phyloP scores from a whole-genome alignment of 257 asterid genomes.

The Osmanthus fragrans region DNA sequence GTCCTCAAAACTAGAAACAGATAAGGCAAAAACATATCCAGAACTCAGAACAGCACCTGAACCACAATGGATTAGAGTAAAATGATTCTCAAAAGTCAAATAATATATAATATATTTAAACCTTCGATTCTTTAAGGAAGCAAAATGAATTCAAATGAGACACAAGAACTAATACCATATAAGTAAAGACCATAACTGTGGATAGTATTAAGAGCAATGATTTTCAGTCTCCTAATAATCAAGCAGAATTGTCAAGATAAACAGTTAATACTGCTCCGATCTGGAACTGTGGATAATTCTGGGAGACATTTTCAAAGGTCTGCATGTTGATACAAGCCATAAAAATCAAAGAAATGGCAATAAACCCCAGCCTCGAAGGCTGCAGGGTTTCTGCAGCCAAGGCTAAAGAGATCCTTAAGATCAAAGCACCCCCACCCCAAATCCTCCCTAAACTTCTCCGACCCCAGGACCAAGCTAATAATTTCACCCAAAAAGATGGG shows the following conservation, averaged over 20 bases:
- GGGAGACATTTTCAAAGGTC: background rate
- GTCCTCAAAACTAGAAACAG: background rate
- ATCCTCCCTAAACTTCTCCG: background rate
- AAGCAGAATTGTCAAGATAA: background rate
- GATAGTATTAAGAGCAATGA: background rate
- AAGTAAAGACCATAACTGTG: background rate
- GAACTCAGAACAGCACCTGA: background rate
- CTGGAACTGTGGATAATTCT: background rate
- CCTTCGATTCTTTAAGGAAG: background rate
- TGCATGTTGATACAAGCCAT: background rate
- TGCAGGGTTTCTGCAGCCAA: background rate
- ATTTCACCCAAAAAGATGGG: background rate
- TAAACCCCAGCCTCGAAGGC: background rate
- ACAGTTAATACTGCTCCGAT: background rate
- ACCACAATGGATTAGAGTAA: background rate
- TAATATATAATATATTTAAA: no score
- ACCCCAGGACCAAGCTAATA: background rate
- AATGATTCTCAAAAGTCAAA: background rate
- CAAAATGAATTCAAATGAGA: background rate
- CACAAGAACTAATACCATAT: background rate
- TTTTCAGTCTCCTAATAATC: background rate
- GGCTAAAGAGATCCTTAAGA: background rate
- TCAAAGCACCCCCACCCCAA: background rate
- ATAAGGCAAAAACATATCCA: background rate
- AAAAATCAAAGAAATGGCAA: background rate